Base-by-base conservation (phyloP, 176 grass and related monocot genomes). In the Rhipidocladum racemiflorum region DNA sequence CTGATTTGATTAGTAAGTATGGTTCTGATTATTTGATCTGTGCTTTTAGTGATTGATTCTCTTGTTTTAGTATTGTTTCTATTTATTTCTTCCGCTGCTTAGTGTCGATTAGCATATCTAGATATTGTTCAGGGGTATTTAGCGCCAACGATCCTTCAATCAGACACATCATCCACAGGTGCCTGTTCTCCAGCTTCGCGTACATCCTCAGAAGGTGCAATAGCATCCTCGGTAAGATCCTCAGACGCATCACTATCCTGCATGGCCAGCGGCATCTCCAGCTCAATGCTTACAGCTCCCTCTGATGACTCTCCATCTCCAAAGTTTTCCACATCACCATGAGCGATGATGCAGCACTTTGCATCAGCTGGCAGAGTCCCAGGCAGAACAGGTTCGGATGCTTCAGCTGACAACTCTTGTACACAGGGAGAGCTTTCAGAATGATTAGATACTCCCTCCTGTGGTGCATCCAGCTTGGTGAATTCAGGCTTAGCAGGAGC, bases 241-340 rank as follows among this genome's bases (percentile, higher is more conserved):
- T 89, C 87, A 10, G 68, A 76, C 43, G 38, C 73, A 17, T 89
- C 81, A 1, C 9, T 76, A 60, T 87, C 79, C 67, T 85, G 87
- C 24, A 91, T 87, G 23, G 81, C 67, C 64, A 79, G 56, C 68
- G 81, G 77, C 71, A 90, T 85, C 45, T 85, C 80, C 59, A 85
- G 61, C 23, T 89, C 89, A 77, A 91, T 91, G 85, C 83, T 92
- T 78, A 85, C 74, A 80, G 90, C 78, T 83, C 72, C 81, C 20
- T 91, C 78, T 55, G 86, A 83, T 35, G 78, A 85, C 56, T 77
- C 64, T 28, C 59, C 72, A 60, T 82, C 79, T 63, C 35, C 65
- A 42, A 11, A 68, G 18, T 68, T 46, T 14, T 60, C 28, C 32
- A 6, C 35, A 68, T 86, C 69, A 29, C 59, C 79, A 38, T 66